Evolutionary conservation across 1,139 yeast genomes (phyloP).

Genomic region (Kodamaea suecica): DNA sequence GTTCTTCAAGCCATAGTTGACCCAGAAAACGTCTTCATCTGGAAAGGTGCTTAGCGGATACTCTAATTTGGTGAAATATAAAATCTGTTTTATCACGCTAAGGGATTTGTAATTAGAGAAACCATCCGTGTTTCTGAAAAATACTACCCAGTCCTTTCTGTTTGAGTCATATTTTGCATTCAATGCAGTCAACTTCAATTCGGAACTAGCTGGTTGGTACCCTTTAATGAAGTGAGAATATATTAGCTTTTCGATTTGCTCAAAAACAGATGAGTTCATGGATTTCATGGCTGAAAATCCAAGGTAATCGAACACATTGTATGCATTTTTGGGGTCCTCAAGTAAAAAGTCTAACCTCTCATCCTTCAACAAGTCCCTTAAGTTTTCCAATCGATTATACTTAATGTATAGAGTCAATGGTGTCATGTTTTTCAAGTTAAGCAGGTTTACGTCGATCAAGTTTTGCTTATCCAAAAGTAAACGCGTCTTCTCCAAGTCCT

Average conservation of each 20-base stretch:
- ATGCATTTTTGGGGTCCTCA: constrained; percentile 42
- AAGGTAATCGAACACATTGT: constrained; percentile 43
- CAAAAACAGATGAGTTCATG: constrained; percentile 36
- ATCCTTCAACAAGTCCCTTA: constrained; percentile 46
- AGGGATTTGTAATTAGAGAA: constrained; percentile 30
- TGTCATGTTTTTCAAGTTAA: constrained; percentile 58
- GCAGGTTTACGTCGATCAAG: constrained; percentile 56
- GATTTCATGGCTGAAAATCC: constrained; percentile 34
- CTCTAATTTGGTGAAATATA: constrained; percentile 32
- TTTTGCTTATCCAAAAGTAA: constrained; percentile 30
- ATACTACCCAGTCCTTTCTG: constrained; percentile 35
- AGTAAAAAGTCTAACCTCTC: constrained; percentile 40
- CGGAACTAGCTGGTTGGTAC: constrained; percentile 10
- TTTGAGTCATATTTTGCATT: constrained; percentile 36
- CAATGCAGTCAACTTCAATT: constrained; percentile 23
- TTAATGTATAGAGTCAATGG: constrained; percentile 73
- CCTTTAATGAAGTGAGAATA: constrained; percentile 36
- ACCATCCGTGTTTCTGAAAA: constrained; percentile 19
- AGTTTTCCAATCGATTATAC: constrained; percentile 62
- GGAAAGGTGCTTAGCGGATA: constrained; percentile 40
- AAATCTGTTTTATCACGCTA: constrained; percentile 37
- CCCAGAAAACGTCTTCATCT: constrained; percentile 33
- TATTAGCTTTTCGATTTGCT: constrained; percentile 44
- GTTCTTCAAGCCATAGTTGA: constrained; percentile 28
- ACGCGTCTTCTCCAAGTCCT: constrained; percentile 38